Evolutionary conservation across 352 stramenopile genomes (phyloP).

Genomic region (Globisporangium cystogenes): DNA sequence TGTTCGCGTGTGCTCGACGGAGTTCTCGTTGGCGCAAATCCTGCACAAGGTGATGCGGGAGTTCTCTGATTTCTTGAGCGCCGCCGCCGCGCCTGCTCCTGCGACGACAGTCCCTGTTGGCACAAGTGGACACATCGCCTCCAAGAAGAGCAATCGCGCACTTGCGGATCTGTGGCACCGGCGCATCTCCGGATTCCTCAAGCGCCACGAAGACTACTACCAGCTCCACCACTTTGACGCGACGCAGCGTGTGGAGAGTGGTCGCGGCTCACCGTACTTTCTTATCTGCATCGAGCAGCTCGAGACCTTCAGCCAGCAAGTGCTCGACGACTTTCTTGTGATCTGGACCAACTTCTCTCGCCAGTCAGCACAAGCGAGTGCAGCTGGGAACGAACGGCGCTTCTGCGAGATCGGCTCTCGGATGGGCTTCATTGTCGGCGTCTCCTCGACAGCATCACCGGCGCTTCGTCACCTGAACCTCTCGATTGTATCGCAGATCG

Average conservation of each 20-base stretch:
- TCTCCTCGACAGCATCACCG: constrained; percentile 60
- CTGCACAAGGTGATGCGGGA: constrained; percentile 31
- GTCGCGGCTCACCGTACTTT: constrained; percentile 28
- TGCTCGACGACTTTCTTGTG: constrained; percentile 66
- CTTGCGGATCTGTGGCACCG: constrained; percentile 15
- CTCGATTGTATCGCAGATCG: constrained; percentile 38
- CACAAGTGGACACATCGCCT: neutral
- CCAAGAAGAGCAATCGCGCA: neutral
- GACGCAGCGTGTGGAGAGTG: constrained; percentile 4
- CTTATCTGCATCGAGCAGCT: constrained; percentile 78
- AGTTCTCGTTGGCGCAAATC: constrained; percentile 48
- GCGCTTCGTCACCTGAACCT: constrained; percentile 61
- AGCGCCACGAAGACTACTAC: constrained; percentile 32
- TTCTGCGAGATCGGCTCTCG: constrained; percentile 8
- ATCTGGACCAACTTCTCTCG: constrained; percentile 55
- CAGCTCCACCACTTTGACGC: constrained; percentile 15
- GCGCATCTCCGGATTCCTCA: constrained; percentile 16
- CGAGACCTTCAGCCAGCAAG: constrained; percentile 47
- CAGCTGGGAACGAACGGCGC: neutral
- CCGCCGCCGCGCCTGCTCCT: neutral
- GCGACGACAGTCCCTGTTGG: neutral
- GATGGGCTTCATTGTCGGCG: constrained; percentile 61
- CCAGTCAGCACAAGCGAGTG: neutral
- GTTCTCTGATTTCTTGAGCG: constrained; percentile 18
- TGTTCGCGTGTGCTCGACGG: constrained; percentile 26